A percentile compares a stretch with the other conserved stretches of the same genome.
Evolutionary conservation across 1,139 yeast genomes (phyloP).

Genomic region (Casaregolazyma suthepensis): DNA sequence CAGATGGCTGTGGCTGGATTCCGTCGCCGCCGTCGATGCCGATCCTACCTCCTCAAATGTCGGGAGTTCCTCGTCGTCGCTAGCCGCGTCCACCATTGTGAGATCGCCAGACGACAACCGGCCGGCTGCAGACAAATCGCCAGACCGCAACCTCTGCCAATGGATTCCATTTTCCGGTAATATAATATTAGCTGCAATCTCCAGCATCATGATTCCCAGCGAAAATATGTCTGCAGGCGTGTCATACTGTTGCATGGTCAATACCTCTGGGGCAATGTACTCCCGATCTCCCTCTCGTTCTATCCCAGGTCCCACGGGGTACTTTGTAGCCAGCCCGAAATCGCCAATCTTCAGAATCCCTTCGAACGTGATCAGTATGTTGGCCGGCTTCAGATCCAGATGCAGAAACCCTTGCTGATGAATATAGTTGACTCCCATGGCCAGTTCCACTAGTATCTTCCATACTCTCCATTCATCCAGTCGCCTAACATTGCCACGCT

Average conservation of each 20-base stretch:
- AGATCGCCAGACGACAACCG: conserved; percentile 67
- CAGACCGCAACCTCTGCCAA: conserved; percentile 94
- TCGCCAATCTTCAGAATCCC: conserved; percentile 86
- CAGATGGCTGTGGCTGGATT: conserved; percentile 5
- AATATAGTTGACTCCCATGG: conserved; percentile 71
- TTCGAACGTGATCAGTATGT: conserved; percentile 88
- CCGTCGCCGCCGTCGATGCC: conserved; percentile 8
- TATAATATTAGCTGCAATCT: conserved; percentile 91
- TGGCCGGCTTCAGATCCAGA: conserved; percentile 90
- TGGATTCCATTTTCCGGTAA: conserved; percentile 95
- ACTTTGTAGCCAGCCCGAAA: conserved; percentile 69
- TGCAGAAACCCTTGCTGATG: conserved; percentile 75
- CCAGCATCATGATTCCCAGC: conserved; percentile 85
- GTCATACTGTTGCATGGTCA: conserved; percentile 74
- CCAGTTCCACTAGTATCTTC: conserved; percentile 83
- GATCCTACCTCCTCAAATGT: conserved; percentile 17
- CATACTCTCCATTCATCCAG: conserved; percentile 95
- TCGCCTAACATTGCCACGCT: conserved; percentile 67
- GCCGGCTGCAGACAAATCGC: conserved; percentile 95
- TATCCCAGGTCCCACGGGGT: conserved; percentile 41
- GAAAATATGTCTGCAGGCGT: conserved; percentile 94
- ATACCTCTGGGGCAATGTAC: conserved; percentile 94
- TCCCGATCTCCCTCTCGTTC: conserved; percentile 97
- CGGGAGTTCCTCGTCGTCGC: conserved; percentile 1
- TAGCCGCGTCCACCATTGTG: conserved; percentile 14